A percentile compares a stretch with the other conserved stretches of the same genome.
phyloP scores from a whole-genome alignment of 2,329 filamentous ascomycete species.

The Huntiella decipiens region DNA sequence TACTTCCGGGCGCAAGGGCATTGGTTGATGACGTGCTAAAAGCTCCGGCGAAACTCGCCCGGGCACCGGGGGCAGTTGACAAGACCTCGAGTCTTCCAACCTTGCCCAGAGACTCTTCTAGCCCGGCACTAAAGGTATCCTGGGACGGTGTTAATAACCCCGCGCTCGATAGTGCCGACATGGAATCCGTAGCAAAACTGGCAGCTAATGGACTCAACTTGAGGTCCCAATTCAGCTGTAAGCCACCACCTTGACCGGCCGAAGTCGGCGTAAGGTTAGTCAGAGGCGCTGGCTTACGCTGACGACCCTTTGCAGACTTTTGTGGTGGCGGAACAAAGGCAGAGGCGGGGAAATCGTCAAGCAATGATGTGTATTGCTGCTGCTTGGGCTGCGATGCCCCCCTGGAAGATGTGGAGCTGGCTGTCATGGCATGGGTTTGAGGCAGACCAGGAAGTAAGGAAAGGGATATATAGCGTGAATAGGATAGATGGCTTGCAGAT shows the following conservation, averaged over 20 bases:
- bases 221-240: conserved; percentile 10
- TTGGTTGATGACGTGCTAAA: no score
- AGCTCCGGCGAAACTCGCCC: no score
- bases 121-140: conserved; percentile 2
- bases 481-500: no score
- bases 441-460: no score
- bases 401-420: background rate
- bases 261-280: background rate
- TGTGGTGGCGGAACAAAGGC: background rate
- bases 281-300: conserved; percentile 5
- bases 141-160: conserved; percentile 4
- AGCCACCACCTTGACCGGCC: background rate
- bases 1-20: no score
- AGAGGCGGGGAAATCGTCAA: conserved; percentile 1
- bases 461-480: no score
- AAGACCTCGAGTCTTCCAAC: no score
- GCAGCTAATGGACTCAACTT: conserved; percentile 9
- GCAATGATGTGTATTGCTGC: background rate
- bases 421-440: no score
- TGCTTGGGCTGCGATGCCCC: background rate
- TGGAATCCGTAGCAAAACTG: conserved; percentile 8
- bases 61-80: no score
- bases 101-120: background rate
- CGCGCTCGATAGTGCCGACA: conserved; percentile 1
- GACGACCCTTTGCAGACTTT: background rate